phyloP scores from a whole-genome alignment of 306 rosid genomes.

The Sindora glabra region DNA sequence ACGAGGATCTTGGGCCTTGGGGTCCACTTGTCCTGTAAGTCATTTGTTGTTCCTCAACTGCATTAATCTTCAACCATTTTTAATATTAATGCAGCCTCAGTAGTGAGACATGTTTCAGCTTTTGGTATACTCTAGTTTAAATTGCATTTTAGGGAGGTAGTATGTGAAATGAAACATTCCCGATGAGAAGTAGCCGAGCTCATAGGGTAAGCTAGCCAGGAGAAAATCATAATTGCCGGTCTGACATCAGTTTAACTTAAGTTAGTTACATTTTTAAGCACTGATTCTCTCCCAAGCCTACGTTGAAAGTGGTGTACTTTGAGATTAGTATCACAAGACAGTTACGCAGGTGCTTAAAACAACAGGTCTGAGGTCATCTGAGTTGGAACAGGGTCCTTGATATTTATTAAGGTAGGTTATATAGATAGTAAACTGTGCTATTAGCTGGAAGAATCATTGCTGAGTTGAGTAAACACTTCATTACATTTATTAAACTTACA shows the following conservation, averaged over 20 bases:
- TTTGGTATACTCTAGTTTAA: not conserved
- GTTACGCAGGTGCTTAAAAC: too few relatives aligned
- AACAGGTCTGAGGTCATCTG: too few relatives aligned
- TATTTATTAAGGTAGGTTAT: too few relatives aligned
- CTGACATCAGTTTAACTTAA: not conserved
- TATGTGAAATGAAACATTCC: not conserved
- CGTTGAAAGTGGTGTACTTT: too few relatives aligned
- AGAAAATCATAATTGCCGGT: not conserved
- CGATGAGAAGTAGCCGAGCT: not conserved
- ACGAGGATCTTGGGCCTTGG: conserved; percentile 91
- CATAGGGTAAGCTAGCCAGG: not conserved
- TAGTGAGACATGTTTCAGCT: conserved; percentile 5
- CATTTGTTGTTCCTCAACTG: not conserved
- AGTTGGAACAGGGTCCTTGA: too few relatives aligned
- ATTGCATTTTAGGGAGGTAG: not conserved
- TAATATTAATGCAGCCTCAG: not conserved
- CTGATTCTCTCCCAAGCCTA: too few relatives aligned
- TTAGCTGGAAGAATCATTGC: too few relatives aligned
- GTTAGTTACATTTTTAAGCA: too few relatives aligned
- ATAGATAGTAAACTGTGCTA: too few relatives aligned
- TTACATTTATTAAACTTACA: not conserved
- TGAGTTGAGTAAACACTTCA: not conserved
- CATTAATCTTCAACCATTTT: not conserved
- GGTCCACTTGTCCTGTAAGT: conserved; percentile 91
- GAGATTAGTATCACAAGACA: too few relatives aligned